Percentiles rank a stretch among this genome's conserved stretches.
Conservation (phyloP, 768 basidiomycete species). For the Krasilnikovozyma curviuscula region DNA sequence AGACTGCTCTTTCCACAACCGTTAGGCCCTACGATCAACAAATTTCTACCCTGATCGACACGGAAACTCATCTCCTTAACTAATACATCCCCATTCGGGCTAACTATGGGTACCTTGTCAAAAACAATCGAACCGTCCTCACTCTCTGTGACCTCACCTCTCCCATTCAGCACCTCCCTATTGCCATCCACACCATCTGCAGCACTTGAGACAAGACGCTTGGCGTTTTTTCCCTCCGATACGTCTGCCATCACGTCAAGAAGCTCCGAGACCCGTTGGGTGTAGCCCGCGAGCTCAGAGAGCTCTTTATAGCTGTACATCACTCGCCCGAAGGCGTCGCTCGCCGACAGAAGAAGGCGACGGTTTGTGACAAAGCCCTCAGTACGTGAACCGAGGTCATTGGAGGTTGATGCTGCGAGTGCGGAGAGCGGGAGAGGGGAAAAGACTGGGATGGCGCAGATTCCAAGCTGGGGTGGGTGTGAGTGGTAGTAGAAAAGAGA, state of each 20-base stretch:
- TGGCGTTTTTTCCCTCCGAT: slow-evolving; percentile 64
- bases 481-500: neutral
- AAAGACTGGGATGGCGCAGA: slow-evolving; percentile 89
- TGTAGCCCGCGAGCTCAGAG: slow-evolving; percentile 87
- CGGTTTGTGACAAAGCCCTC: slow-evolving; percentile 93
- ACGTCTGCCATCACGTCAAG: slow-evolving; percentile 83
- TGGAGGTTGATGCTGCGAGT: neutral
- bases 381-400: slow-evolving; percentile 3
- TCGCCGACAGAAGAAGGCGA: slow-evolving; percentile 60
- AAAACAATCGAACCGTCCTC: slow-evolving; percentile 63
- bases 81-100: slow-evolving; percentile 85
- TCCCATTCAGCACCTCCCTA: slow-evolving; percentile 47
- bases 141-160: slow-evolving; percentile 60
- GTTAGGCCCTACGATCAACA: slow-evolving; percentile 86
- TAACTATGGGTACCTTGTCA: slow-evolving; percentile 82
- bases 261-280: slow-evolving; percentile 67
- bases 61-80: slow-evolving; percentile 68
- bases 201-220: slow-evolving; percentile 41
- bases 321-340: slow-evolving; percentile 79
- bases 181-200: neutral
- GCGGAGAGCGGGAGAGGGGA: slow-evolving; percentile 42
- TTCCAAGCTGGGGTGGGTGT: slow-evolving; percentile 37
- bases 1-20: slow-evolving; percentile 81
- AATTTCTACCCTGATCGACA: slow-evolving; percentile 60
- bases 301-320: slow-evolving; percentile 98